Evolutionary conservation across 805 yeast genomes (phyloP), one percentile per base, ranked within the genome.

Genomic region (Yamadazyma ubonensis): DNA sequence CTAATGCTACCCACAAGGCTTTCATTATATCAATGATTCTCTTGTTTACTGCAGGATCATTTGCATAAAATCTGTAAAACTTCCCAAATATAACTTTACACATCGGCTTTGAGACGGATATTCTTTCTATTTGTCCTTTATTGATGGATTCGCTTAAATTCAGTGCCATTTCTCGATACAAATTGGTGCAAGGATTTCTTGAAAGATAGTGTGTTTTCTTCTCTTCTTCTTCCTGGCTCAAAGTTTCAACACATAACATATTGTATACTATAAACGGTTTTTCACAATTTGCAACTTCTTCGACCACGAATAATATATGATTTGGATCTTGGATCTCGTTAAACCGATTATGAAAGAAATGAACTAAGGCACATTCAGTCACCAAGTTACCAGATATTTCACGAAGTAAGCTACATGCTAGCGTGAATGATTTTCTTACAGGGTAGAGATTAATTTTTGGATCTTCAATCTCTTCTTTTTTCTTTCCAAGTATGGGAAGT

Each of bases 181-280:
- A n/a, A n/a, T n/a, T n/a, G n/a, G n/a, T n/a, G n/a, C n/a, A n/a
- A n/a, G n/a, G n/a, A n/a, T n/a, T n/a, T n/a, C n/a, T n/a, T 29
- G 17, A 16, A 29, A 29, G 11, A 17, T 9, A 7, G 15, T 17
- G 17, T 29, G 33, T 8, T 16, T 5, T 29, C 21, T 15, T 12
- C 14, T 15, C 11, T 10, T 8, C 10, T 29, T 9, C 21, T 6
- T 17, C n/a, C n/a, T n/a, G n/a, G n/a, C n/a, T n/a, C n/a, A n/a
- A n/a, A n/a, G n/a, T 23, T 23, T 23, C 26, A 12, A 23, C 12
- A n/a, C 35, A 32, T 8, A 32, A 20, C 8, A 32, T 20, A 14
- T 20, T 32, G 35, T 21, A 32, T 18, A 32, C 20, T 16, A 32
- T 20, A 10, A n/a, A 12, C 11, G 35, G 35, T 8, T 32, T 32